Conservation (phyloP, 495 filamentous ascomycete species). For the Aspergillus diversus region DNA sequence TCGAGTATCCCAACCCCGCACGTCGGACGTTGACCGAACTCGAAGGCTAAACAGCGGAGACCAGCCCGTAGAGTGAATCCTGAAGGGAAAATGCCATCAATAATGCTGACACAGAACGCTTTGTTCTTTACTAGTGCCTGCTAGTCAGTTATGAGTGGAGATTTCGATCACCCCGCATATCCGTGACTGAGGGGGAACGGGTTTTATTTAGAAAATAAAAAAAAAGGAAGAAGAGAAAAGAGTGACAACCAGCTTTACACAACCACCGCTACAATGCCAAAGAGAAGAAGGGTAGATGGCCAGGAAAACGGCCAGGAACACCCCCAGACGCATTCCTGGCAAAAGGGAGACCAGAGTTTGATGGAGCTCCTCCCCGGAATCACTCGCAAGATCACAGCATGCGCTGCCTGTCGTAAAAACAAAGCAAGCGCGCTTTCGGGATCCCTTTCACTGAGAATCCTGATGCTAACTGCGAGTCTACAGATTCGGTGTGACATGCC, state of each 20-base stretch:
- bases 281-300: neutral
- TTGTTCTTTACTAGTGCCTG: neutral
- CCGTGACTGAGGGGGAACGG: no score
- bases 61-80: neutral
- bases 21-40: neutral
- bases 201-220: no score
- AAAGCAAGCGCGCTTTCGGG: slow-evolving; percentile 28
- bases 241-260: neutral
- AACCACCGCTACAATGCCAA: slow-evolving; percentile 5
- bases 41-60: neutral
- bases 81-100: neutral
- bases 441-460: neutral
- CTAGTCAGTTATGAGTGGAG: no score
- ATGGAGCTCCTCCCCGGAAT: slow-evolving; percentile 39
- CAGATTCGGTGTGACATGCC: slow-evolving; percentile 52
- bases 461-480: neutral
- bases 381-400: slow-evolving; percentile 50
- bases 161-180: neutral
- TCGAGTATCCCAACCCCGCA: neutral
- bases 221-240: neutral
- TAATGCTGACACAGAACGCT: neutral
- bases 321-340: neutral
- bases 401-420: slow-evolving; percentile 49
- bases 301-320: slow-evolving; percentile 3
- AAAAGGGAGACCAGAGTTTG: slow-evolving; percentile 1